Conservation (phyloP, 148 eudicot genomes). For the Amaranthus hypochondriacus region DNA sequence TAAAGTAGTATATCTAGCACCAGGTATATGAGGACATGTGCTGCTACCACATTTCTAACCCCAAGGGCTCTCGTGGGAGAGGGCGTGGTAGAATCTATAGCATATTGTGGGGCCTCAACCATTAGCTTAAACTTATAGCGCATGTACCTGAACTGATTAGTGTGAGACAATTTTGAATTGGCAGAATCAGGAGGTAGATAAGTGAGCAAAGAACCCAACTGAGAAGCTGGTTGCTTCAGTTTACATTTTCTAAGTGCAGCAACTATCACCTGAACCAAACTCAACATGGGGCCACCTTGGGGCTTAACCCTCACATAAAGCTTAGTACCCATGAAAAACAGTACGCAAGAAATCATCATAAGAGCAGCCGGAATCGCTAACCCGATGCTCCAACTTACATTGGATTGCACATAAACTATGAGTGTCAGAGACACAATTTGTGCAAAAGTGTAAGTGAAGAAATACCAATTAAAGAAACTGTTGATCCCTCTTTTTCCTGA, state of each 20-base stretch:
- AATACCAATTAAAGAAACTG: constrained; percentile 96
- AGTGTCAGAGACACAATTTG: constrained; percentile 64
- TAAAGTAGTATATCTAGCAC: too few relatives aligned
- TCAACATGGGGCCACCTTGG: constrained; percentile 66
- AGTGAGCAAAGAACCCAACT: constrained; percentile 34
- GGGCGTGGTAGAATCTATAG: too few relatives aligned
- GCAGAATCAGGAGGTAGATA: constrained; percentile 47
- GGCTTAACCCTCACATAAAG: constrained; percentile 75
- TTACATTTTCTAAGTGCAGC: constrained; percentile 60
- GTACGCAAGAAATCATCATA: constrained; percentile 50
- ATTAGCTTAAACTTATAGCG: too few relatives aligned
- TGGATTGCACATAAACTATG: constrained; percentile 70
- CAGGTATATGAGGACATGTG: too few relatives aligned
- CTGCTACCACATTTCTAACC: too few relatives aligned
- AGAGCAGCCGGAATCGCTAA: constrained; percentile 62
- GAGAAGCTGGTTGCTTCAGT: constrained; percentile 34
- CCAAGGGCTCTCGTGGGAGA: too few relatives aligned
- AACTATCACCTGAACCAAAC: constrained; percentile 53
- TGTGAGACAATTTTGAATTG: constrained; percentile 56
- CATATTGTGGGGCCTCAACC: too few relatives aligned
- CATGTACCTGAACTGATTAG: constrained; percentile 73
- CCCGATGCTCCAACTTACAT: constrained; percentile 76
- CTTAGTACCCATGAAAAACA: constrained; percentile 55
- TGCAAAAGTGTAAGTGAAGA: constrained; percentile 78
- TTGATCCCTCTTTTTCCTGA: constrained; percentile 74